These are phyloP conservation scores for Colletotrichum limetticola DNA, from an alignment of 2,329 filamentous ascomycete species.

Conservation along the genomic window DNA sequence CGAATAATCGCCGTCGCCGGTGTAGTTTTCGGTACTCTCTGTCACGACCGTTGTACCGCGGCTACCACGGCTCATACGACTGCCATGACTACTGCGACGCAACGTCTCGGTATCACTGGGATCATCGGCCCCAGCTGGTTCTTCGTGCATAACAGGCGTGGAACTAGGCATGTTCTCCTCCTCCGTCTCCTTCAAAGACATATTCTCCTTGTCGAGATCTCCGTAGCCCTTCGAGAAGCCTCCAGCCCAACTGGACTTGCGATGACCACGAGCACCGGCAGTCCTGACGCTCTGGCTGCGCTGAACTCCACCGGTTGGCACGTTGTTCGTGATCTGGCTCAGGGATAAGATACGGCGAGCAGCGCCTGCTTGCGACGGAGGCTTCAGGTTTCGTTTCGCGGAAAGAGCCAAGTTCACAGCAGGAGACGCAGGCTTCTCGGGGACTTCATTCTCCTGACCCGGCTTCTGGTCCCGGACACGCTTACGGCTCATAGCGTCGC, in stretches of 20 bases:
- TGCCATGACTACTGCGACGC: slow-evolving; percentile 57
- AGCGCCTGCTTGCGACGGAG: slow-evolving; percentile 62
- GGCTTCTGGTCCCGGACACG: slow-evolving; percentile 59
- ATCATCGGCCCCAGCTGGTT: slow-evolving; percentile 42
- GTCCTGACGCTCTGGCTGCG: slow-evolving; percentile 83
- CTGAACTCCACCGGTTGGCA: slow-evolving; percentile 72
- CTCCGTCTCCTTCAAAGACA: slow-evolving; percentile 70
- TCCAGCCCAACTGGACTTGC: slow-evolving; percentile 78
- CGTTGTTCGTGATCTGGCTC: slow-evolving; percentile 87
- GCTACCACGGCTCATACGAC: slow-evolving; percentile 42
- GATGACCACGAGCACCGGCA: slow-evolving; percentile 59
- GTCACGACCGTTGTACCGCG: slow-evolving; percentile 60
- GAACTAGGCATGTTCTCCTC: slow-evolving; percentile 57
- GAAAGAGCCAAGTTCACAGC: slow-evolving; percentile 66
- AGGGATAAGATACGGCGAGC: slow-evolving; percentile 88
- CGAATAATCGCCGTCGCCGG: slow-evolving; percentile 49
- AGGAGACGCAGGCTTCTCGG: slow-evolving; percentile 38
- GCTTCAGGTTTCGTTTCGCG: slow-evolving; percentile 59
- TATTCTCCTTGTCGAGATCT: slow-evolving; percentile 72
- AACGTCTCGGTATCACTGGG: slow-evolving; percentile 64
- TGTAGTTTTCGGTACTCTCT: slow-evolving; percentile 49
- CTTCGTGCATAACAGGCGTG: slow-evolving; percentile 8
- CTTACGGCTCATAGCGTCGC: slow-evolving; percentile 69
- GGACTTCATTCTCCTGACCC: slow-evolving; percentile 38
- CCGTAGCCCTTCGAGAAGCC: slow-evolving; percentile 59